phyloP scores from a whole-genome alignment of 2,329 filamentous ascomycete species.

The Oidium heveae region DNA sequence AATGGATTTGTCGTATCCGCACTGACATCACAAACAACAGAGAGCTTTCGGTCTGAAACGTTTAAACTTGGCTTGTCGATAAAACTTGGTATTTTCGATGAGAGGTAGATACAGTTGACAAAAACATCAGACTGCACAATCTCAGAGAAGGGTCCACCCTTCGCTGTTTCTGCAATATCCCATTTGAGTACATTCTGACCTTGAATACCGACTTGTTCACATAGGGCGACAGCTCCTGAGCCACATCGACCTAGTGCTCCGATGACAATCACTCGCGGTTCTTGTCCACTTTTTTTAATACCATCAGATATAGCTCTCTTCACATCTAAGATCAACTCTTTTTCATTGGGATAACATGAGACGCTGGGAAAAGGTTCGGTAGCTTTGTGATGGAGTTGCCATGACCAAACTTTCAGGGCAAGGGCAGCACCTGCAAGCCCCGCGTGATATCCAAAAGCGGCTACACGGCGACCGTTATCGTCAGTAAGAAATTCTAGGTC shows the following conservation, averaged over 20 bases:
- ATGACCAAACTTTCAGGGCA: conserved; percentile 58
- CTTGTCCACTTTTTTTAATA: conserved; percentile 36
- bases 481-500: conserved; percentile 76
- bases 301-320: conserved; percentile 44
- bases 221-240: conserved; percentile 59
- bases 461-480: conserved; percentile 41
- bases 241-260: conserved; percentile 69
- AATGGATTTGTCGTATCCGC: conserved; percentile 51
- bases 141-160: conserved; percentile 49
- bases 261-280: conserved; percentile 59
- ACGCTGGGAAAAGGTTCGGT: conserved; percentile 40
- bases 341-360: conserved; percentile 48
- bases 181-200: conserved; percentile 38
- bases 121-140: conserved; percentile 54
- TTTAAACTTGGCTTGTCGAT: conserved; percentile 46
- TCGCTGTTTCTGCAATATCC: conserved; percentile 56
- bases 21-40: conserved; percentile 57
- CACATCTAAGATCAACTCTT: conserved; percentile 45
- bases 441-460: conserved; percentile 37
- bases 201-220: conserved; percentile 46
- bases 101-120: conserved; percentile 78
- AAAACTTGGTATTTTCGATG: conserved; percentile 55
- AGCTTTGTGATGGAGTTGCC: conserved; percentile 47
- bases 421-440: conserved; percentile 50
- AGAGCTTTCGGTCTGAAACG: conserved; percentile 42